Evolutionary conservation across 148 eudicot species (phyloP), one percentile per base, ranked within the genome.

Genomic region (Silene latifolia): DNA sequence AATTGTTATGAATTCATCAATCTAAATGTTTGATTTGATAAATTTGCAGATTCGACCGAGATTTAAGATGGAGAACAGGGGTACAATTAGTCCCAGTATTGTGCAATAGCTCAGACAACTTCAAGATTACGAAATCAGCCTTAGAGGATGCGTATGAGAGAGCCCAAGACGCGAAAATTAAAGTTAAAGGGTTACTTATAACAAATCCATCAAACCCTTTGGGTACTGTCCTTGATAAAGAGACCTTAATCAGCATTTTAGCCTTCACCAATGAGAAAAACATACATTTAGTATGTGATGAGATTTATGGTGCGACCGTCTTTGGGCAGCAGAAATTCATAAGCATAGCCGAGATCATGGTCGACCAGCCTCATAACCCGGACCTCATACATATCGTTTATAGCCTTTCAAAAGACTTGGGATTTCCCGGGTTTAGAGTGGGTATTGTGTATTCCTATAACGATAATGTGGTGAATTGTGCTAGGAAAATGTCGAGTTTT

Each of bases 401-500:
- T 29, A 86, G 86, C 23, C 80, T 88, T 0, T 86, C 89, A 0
- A 88, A 88, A 20, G 86, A 88, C 59, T 59, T 88, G 66, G 89
- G 91, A 10, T 84, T 88, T 56, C 89, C 89, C 0, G 89, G 89
- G 1, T 88, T 88, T 58, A 81, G 89, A 23, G 85, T 88, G 0
- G 89, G 89, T 17, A 83, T 86, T 12, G 88, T 88, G 46, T 88
- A 88, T 69, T 88, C 92, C 5, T 82, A 86, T 78, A 88, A 88
- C 11, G 83, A 86, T 6, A 57, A 77, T 12, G 82, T 88, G 4
- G 82, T 86, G 3, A 51, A 74, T 20, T 80, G 84, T 69, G 88
- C 89, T 18, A 82, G 85, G 25, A 85, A 83, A 42, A 88, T 88
- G 89, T 88, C 89, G 8, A 86, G 89, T 72, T 88, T 88, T 32